These are phyloP conservation scores for carrot (Daucus carota) DNA, from an alignment of 129 eudicot genomes.

Conservation along the genomic window DH1_v3.0 NC_030382.2:50431001-50431500, in stretches of 20 bases:
- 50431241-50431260: slow-evolving; percentile 65
- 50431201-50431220: slow-evolving; percentile 40
- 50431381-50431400: not conserved
- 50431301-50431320: slow-evolving; percentile 77
- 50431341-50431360: too few species aligned
- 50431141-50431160: slow-evolving; percentile 90
- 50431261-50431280: slow-evolving; percentile 82
- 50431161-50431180: slow-evolving; percentile 75
- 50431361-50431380: too few species aligned
- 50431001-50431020: slow-evolving; percentile 39
- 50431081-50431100: not conserved
- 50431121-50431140: slow-evolving; percentile 93
- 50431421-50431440: slow-evolving; percentile 44
- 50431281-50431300: slow-evolving; percentile 89
- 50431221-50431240: slow-evolving; percentile 66
- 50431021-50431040: too few species aligned
- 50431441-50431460: slow-evolving; percentile 77
- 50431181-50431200: slow-evolving; percentile 55
- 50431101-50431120: slow-evolving; percentile 23
- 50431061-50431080: not conserved
- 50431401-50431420: not conserved
- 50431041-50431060: too few species aligned
- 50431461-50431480: slow-evolving; percentile 88
- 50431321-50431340: slow-evolving; percentile 24
- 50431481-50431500: slow-evolving; percentile 84